These are phyloP conservation scores for Coemansia sp. DNA, from an alignment of 192 early-diverging fungal genomes.

Conservation along the genomic window DNA sequence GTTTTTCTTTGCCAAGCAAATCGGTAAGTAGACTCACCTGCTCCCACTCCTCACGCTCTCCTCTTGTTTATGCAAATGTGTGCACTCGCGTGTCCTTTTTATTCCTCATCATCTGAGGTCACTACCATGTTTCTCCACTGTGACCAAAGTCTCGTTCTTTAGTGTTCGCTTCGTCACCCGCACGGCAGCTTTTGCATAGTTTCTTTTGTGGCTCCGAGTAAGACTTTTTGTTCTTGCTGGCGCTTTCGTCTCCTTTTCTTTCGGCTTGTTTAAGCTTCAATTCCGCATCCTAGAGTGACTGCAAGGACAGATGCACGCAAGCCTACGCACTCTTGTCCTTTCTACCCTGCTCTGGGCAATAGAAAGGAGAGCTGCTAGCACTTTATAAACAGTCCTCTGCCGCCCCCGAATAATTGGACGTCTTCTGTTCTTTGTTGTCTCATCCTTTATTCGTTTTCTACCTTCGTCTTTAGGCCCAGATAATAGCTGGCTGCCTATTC, in stretches of 20 bases:
- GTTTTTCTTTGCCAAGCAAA: background rate
- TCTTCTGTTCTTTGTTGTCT: slow-evolving; percentile 1
- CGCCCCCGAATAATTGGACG: background rate
- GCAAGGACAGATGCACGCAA: background rate
- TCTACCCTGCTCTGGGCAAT: background rate
- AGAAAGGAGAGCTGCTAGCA: background rate
- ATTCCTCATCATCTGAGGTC: slow-evolving; percentile 4
- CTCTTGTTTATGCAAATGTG: background rate
- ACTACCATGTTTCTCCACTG: background rate
- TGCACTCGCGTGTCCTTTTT: background rate
- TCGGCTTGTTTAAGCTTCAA: background rate
- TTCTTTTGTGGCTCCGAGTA: too few relatives aligned
- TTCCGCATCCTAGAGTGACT: background rate
- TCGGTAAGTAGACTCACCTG: background rate
- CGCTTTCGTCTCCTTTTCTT: background rate
- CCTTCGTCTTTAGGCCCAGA: background rate
- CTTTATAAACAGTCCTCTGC: background rate
- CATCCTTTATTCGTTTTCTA: background rate
- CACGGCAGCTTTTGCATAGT: background rate
- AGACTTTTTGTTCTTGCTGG: too few relatives aligned
- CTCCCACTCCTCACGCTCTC: background rate
- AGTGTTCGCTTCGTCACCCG: background rate
- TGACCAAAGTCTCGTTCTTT: slow-evolving; percentile 1
- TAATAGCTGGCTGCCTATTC: background rate
- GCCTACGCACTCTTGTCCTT: background rate